Percentiles rank a stretch among this genome's conserved stretches.
phyloP scores from a whole-genome alignment of 129 eudicot genomes.

The Tagetes erecta region DNA sequence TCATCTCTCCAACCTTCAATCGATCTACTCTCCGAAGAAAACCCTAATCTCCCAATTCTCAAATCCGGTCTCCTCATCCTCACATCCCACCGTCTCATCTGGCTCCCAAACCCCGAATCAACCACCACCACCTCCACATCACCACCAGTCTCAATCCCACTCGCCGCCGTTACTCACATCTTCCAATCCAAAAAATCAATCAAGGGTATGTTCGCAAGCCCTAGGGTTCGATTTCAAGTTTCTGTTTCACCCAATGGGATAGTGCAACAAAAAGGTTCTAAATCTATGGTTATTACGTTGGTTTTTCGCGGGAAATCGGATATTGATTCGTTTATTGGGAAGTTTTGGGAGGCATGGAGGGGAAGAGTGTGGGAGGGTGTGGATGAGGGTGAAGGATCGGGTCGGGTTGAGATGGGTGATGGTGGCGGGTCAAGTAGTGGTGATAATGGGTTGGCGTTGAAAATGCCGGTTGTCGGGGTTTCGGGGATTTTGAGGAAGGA shows the following conservation, averaged over 20 bases:
- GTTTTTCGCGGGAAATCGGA: constrained; percentile 73
- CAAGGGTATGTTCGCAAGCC: constrained; percentile 81
- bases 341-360: constrained; percentile 85
- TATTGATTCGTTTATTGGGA: constrained; percentile 63
- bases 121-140: constrained; percentile 17
- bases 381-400: constrained; percentile 19
- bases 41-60: constrained; percentile 43
- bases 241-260: constrained; percentile 37
- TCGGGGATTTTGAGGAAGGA: constrained; percentile 91
- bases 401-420: constrained; percentile 22
- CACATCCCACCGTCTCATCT: constrained; percentile 82
- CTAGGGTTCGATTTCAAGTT: constrained; percentile 75
- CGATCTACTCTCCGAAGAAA: constrained; percentile 69
- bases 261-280: constrained; percentile 37
- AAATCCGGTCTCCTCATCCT: constrained; percentile 69
- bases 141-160: constrained; percentile 46
- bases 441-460: constrained; percentile 39
- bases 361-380: constrained; percentile 66
- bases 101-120: constrained; percentile 47
- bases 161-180: constrained; percentile 61
- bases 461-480: constrained; percentile 87
- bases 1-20: constrained; percentile 69
- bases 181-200: constrained; percentile 62
- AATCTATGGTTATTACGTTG: constrained; percentile 48
- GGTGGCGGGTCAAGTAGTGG: constrained; percentile 33